A percentile compares a stretch with the other conserved stretches of the same genome.
phyloP scores from a whole-genome alignment of 257 asterid species.

The Ballota nigra region DNA sequence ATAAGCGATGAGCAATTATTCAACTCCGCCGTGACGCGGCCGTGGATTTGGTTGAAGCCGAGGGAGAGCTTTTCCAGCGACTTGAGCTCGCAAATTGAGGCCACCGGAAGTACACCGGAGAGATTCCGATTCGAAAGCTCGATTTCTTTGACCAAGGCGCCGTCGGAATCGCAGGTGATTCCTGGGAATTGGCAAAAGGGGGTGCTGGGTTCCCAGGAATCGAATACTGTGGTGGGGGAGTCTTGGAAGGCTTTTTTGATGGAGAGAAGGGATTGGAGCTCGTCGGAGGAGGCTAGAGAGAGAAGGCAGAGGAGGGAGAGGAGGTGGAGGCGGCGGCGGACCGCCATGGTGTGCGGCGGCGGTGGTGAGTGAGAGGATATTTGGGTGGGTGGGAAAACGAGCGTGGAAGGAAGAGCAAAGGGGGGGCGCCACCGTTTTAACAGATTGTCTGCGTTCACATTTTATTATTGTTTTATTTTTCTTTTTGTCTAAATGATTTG shows the following conservation, averaged over 20 bases:
- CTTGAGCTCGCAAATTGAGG: conserved; percentile 48
- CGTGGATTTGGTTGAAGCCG: conserved; percentile 49
- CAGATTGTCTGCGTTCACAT: conserved; percentile 11
- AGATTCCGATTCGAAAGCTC: conserved; percentile 54
- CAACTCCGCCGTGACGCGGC: conserved; percentile 40
- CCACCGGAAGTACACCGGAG: conserved; percentile 46
- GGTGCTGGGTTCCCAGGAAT: conserved; percentile 49
- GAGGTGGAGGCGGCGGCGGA: conserved; percentile 29
- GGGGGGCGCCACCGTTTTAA: conserved; percentile 29
- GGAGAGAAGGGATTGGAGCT: conserved; percentile 52
- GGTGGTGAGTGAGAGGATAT: conserved; percentile 12
- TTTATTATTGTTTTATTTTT: not conserved
- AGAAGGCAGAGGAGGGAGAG: conserved; percentile 33
- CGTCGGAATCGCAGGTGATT: conserved; percentile 53
- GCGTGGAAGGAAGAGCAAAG: conserved; percentile 27
- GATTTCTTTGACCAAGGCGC: conserved; percentile 46
- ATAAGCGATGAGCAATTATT: conserved; percentile 46
- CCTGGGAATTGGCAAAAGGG: conserved; percentile 49
- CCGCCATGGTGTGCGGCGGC: conserved; percentile 33
- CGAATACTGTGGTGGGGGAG: conserved; percentile 41
- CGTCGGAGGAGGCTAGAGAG: conserved; percentile 52
- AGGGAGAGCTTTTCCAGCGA: conserved; percentile 62
- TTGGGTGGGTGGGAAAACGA: conserved; percentile 9
- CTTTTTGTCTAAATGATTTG: too few relatives aligned
- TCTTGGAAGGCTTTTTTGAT: conserved; percentile 52